Percentiles rank a stretch among this genome's conserved stretches.
Evolutionary conservation across 202 grass and related monocot species (phyloP).

Genomic region (Saccharum hybrid): DNA sequence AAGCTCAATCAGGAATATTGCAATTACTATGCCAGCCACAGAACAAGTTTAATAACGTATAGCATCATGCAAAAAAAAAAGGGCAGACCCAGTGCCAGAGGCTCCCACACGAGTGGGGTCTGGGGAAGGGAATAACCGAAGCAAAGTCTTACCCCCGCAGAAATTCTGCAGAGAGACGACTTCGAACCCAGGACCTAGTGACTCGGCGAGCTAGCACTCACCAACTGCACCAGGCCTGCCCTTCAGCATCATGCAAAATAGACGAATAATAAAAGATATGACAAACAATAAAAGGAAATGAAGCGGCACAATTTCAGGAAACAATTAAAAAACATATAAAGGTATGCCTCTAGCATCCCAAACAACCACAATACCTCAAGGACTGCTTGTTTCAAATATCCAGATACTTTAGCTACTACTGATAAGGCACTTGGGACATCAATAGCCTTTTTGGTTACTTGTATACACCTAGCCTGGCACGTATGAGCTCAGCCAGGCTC

Average conservation of each 20-base stretch:
- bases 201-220: too few species aligned
- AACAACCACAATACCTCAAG: neutral
- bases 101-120: too few species aligned
- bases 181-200: too few species aligned
- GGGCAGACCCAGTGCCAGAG: too few species aligned
- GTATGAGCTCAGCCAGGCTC: neutral
- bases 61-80: too few species aligned
- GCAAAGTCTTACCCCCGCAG: too few species aligned
- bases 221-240: too few species aligned
- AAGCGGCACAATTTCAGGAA: neutral
- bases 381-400: neutral
- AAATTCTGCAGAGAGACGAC: too few species aligned
- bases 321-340: neutral
- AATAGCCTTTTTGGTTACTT: neutral
- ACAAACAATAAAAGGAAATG: neutral
- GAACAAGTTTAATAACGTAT: neutral
- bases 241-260: constrained; percentile 14
- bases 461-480: neutral
- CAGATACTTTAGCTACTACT: neutral
- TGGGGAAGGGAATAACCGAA: too few species aligned
- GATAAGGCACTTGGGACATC: neutral
- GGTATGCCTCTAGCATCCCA: neutral
- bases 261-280: neutral
- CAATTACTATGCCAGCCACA: neutral
- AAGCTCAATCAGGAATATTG: neutral